Conservation (phyloP, 768 basidiomycete species). For the Phallus indusiatus region DNA sequence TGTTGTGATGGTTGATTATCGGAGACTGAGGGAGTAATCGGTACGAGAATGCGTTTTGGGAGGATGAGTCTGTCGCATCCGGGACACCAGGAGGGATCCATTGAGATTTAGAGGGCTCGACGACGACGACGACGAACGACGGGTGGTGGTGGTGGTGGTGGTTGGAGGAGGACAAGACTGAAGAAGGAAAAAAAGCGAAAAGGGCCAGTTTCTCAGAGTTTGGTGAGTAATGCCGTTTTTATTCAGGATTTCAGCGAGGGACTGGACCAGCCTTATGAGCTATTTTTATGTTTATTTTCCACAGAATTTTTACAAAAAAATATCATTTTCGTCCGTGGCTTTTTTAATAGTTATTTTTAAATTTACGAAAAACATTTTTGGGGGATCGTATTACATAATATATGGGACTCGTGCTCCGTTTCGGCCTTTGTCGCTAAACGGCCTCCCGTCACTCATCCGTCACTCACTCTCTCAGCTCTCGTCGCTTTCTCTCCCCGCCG, state of each 20-base stretch:
- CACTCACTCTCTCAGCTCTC: background rate
- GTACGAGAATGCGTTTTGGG: constrained; percentile 61
- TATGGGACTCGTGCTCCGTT: background rate
- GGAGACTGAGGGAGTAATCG: constrained; percentile 24
- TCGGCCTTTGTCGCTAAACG: background rate
- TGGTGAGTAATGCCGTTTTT: too few species aligned
- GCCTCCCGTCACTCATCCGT: background rate
- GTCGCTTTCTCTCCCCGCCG: background rate
- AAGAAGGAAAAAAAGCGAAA: background rate
- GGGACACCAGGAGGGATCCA: constrained; percentile 59
- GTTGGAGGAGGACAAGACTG: background rate
- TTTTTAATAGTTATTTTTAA: background rate
- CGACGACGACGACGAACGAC: background rate
- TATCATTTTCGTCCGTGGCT: too few species aligned
- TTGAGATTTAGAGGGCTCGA: background rate
- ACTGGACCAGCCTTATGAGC: too few species aligned
- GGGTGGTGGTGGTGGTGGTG: background rate
- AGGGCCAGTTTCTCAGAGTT: background rate
- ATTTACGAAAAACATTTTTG: background rate
- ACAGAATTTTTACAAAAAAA: too few species aligned
- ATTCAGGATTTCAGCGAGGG: too few species aligned
- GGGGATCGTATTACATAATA: background rate
- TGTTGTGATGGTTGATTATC: constrained; percentile 14
- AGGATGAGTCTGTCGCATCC: constrained; percentile 68
- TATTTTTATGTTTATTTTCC: too few species aligned